Evolutionary conservation across 2,329 filamentous ascomycete genomes (phyloP), one percentile per base, ranked within the genome.

Genomic region (Apiospora rasikravindrae): DNA sequence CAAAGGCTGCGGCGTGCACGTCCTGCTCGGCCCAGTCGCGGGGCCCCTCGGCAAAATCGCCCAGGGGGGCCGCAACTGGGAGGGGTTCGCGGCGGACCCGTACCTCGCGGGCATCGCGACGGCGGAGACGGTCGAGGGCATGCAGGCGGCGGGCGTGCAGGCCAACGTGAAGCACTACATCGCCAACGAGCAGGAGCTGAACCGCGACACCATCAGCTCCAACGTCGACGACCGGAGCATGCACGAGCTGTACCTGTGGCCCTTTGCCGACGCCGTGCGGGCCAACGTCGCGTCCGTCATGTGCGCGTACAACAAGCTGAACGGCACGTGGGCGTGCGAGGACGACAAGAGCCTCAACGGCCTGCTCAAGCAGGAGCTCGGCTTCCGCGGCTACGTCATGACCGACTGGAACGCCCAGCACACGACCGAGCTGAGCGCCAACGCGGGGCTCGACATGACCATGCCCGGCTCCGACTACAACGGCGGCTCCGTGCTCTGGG

Each of bases 391-490:
- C 8, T 85, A 84, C 72, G 78, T 86, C 45, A 82, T 87, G 81
- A 85, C 80, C 70, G 94, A 96, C 81, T 96, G 94, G 94, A 85
- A 87, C 75, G 94, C 92, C 2, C 93, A 95, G 78, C 92, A 95
- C 82, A 89, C 90, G 33, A 94, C 93, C 73, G 88, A 90, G 11
- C 86, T 86, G 13, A 87, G 88, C 69, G 90, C 93, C 33, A 86
- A 92, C 74, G 88, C 89, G 33, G 94, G 94, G 40, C 80, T 96
- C 74, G 93, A 96, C 80, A 94, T 95, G 93, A 90, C 91, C 2
- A 96, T 96, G 93, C 93, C 93, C 0, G 94, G 94, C 72, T 90
- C 84, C 70, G 84, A 88, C 76, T 89, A 81, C 77, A 89, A 88
- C 79, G 84, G 86, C 66, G 82, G 82, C 44, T 86, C 83, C 57